Evolutionary conservation across 495 filamentous ascomycete species (phyloP).

Genomic region (Astrocystis sublimbata): DNA sequence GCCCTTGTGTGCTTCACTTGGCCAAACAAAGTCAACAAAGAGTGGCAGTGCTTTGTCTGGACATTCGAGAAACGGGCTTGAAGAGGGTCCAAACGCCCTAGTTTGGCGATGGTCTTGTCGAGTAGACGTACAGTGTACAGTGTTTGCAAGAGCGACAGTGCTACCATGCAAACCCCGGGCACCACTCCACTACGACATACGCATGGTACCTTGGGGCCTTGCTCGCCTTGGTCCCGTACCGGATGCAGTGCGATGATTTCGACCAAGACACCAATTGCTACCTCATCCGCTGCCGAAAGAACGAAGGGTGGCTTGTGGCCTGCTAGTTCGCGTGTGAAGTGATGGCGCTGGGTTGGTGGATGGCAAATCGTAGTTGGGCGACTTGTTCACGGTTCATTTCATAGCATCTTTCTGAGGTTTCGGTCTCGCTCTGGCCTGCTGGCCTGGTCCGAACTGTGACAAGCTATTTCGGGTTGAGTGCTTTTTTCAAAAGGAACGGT

Average conservation of each 20-base stretch:
- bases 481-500: background rate
- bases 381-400: too few relatives aligned
- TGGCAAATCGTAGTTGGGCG: too few relatives aligned
- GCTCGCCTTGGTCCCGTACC: too few relatives aligned
- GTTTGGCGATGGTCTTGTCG: conserved; percentile 11
- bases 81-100: conserved; percentile 8
- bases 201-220: background rate
- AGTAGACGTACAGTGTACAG: too few relatives aligned
- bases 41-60: background rate
- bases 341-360: too few relatives aligned
- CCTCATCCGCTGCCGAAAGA: too few relatives aligned
- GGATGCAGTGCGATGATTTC: too few relatives aligned
- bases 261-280: too few relatives aligned
- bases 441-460: background rate
- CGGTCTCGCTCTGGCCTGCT: background rate
- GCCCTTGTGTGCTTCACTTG: background rate
- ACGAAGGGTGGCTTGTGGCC: too few relatives aligned
- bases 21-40: background rate
- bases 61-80: conserved; percentile 13
- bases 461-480: background rate
- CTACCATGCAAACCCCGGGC: conserved; percentile 7
- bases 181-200: background rate
- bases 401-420: background rate
- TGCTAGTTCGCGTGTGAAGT: too few relatives aligned
- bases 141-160: conserved; percentile 2